These are phyloP conservation scores for Saccharomyces hybrid DNA, from an alignment of 1,139 yeast species.

Conservation along the genomic window DNA sequence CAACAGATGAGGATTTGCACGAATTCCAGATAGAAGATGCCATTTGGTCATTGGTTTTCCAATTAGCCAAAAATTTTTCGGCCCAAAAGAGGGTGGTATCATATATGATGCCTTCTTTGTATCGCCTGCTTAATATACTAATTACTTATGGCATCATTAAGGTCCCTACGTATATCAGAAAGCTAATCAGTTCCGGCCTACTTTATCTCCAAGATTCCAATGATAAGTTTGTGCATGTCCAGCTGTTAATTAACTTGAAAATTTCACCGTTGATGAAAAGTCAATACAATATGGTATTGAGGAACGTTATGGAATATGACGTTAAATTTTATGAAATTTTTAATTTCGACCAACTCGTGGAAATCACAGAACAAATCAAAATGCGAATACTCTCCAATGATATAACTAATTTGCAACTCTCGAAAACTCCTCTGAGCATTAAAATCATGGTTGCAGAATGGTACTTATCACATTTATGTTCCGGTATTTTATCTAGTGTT, in stretches of 20 bases:
- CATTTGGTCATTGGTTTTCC: constrained; percentile 30
- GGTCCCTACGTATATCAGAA: constrained; percentile 64
- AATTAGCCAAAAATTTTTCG: constrained; percentile 22
- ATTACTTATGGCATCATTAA: constrained; percentile 32
- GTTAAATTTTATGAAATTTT: constrained; percentile 20
- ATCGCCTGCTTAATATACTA: constrained; percentile 24
- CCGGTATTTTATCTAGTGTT: constrained; percentile 15
- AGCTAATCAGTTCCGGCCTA: constrained; percentile 76
- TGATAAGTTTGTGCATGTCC: constrained; percentile 33
- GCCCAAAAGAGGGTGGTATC: constrained; percentile 10
- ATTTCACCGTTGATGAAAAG: constrained; percentile 34
- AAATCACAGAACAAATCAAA: constrained; percentile 21
- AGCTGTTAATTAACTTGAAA: constrained; percentile 33
- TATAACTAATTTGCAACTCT: constrained; percentile 3
- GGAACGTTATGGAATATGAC: constrained; percentile 33
- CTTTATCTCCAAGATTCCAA: constrained; percentile 42
- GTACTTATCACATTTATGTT: constrained; percentile 26
- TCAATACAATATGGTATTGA: constrained; percentile 35
- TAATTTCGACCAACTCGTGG: constrained; percentile 23
- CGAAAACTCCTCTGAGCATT: constrained; percentile 20
- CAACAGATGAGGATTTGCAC: constrained; percentile 22
- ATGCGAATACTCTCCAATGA: constrained; percentile 10
- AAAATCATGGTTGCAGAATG: constrained; percentile 30
- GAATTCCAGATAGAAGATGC: constrained; percentile 30
- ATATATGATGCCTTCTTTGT: constrained; percentile 18